A percentile compares a stretch with the other conserved stretches of the same genome.
Conservation (phyloP, 2,329 filamentous ascomycete species). For the Botryotinia calthae region DNA sequence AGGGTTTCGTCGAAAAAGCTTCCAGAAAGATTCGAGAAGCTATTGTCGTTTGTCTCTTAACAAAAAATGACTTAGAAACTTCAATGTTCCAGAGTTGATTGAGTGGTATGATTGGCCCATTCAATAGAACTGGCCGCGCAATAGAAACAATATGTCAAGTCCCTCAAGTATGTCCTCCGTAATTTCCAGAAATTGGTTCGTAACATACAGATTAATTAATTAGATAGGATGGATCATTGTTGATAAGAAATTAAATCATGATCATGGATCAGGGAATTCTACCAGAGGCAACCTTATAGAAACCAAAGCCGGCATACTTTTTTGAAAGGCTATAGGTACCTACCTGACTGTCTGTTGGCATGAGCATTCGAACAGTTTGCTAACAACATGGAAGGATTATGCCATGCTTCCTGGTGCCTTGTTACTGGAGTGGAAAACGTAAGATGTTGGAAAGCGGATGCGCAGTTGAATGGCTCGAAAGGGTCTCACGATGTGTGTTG, state of each 20-base stretch:
- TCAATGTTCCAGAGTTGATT: background rate
- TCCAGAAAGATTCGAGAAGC: conserved; percentile 14
- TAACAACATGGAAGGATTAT: background rate
- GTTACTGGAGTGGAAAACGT: background rate
- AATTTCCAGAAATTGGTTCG: background rate
- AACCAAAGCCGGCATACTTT: background rate
- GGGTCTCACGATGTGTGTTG: background rate
- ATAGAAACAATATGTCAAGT: background rate
- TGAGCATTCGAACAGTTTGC: background rate
- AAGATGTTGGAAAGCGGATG: conserved; percentile 1
- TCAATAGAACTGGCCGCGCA: background rate
- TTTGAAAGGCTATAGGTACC: background rate
- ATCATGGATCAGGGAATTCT: conserved; percentile 8
- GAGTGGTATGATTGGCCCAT: background rate
- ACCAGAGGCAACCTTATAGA: background rate
- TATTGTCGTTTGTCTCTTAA: background rate
- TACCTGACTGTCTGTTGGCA: background rate
- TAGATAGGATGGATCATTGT: background rate
- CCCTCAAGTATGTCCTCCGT: background rate
- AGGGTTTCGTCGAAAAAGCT: background rate
- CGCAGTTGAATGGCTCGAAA: background rate
- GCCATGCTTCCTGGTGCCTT: background rate
- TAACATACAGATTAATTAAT: background rate
- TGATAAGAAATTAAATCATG: background rate
- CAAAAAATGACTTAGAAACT: background rate